Evolutionary conservation across 2,329 filamentous ascomycete species (phyloP).

Genomic region (Neofusicoccum parvum): DNA sequence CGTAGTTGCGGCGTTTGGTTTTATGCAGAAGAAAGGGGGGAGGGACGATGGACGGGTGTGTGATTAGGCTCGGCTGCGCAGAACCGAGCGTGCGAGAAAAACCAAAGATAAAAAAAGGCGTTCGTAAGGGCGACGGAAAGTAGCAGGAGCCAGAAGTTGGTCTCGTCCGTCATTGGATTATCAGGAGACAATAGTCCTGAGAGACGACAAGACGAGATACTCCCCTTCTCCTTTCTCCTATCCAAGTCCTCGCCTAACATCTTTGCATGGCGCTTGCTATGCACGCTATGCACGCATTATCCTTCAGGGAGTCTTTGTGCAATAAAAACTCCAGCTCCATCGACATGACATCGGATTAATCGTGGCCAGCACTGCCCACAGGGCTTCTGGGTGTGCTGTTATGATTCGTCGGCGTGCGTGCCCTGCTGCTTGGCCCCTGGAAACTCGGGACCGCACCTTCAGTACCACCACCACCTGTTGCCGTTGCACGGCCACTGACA

Average conservation of each 20-base stretch:
- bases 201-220: background rate
- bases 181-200: background rate
- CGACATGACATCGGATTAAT: conserved; percentile 1
- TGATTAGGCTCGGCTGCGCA: background rate
- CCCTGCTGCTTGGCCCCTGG: conserved; percentile 8
- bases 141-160: background rate
- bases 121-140: background rate
- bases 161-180: background rate
- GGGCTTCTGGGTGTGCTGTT: conserved; percentile 15
- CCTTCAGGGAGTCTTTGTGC: background rate
- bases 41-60: background rate
- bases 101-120: background rate
- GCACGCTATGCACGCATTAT: background rate
- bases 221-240: background rate
- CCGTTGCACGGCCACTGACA: conserved; percentile 24
- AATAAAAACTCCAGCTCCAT: background rate
- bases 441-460: conserved; percentile 4
- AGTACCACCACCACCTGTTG: background rate
- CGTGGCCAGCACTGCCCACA: conserved; percentile 10
- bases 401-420: conserved; percentile 10
- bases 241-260: background rate
- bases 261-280: background rate
- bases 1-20: background rate
- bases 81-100: background rate
- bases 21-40: background rate